These are phyloP conservation scores for Aspergillus sp. DNA, from an alignment of 2,329 filamentous ascomycete species.

Conservation along the genomic window DNA sequence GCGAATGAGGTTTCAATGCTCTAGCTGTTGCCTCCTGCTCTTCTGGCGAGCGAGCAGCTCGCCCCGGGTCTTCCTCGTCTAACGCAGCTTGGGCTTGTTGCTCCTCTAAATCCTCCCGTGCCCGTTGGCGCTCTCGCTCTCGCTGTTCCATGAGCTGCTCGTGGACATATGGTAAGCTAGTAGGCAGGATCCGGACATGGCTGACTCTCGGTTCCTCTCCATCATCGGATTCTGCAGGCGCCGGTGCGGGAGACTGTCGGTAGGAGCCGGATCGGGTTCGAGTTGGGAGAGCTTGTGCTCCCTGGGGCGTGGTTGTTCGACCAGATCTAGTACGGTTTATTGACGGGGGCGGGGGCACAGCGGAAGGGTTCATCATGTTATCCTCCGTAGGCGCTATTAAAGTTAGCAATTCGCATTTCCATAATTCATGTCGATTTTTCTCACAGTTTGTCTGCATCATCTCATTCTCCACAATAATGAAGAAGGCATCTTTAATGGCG, in stretches of 20 bases:
- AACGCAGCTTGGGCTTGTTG: slow-evolving; percentile 29
- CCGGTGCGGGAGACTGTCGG: slow-evolving; percentile 25
- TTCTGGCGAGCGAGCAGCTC: slow-evolving; percentile 49
- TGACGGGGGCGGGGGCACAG: slow-evolving; percentile 30
- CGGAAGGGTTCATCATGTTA: slow-evolving; percentile 29
- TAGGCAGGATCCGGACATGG: slow-evolving; percentile 89
- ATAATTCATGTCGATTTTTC: slow-evolving; percentile 29
- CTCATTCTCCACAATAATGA: slow-evolving; percentile 97
- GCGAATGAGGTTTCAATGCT: slow-evolving; percentile 80
- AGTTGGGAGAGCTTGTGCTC: slow-evolving; percentile 20
- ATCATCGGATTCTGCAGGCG: slow-evolving; percentile 28
- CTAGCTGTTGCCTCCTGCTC: slow-evolving; percentile 80
- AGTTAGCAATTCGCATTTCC: slow-evolving; percentile 8
- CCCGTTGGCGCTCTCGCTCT: slow-evolving; percentile 30
- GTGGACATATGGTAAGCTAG: slow-evolving; percentile 86
- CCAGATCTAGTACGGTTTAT: slow-evolving; percentile 24
- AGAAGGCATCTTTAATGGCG: slow-evolving; percentile 97
- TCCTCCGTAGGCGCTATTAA: slow-evolving; percentile 38
- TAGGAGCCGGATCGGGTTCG: slow-evolving; percentile 28
- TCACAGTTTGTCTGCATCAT: slow-evolving; percentile 93
- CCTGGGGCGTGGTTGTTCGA: slow-evolving; percentile 19
- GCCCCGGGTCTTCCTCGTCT: slow-evolving; percentile 23
- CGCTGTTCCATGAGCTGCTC: slow-evolving; percentile 77
- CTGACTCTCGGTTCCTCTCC: slow-evolving; percentile 62
- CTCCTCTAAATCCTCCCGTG: slow-evolving; percentile 43